Conservation (phyloP, 495 filamentous ascomycete species). For the Massariosphaeria phaeospora region DNA sequence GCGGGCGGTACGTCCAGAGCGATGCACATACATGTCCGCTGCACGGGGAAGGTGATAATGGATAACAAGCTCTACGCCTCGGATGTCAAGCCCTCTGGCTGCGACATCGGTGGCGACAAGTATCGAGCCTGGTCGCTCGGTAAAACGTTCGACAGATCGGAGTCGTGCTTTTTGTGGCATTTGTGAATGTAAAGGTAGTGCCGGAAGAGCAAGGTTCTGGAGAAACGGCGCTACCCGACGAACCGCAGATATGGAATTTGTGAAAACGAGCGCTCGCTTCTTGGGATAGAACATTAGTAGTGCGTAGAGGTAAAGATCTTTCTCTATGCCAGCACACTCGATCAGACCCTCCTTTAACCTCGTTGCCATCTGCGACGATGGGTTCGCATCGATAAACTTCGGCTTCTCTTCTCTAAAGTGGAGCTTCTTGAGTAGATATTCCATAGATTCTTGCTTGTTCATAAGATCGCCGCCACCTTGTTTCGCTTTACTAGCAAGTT, state of each 20-base stretch:
- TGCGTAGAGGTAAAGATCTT: slow-evolving; percentile 93
- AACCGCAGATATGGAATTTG: slow-evolving; percentile 91
- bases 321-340: slow-evolving; percentile 87
- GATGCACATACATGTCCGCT: slow-evolving; percentile 91
- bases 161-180: slow-evolving; percentile 98
- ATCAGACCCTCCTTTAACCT: slow-evolving; percentile 83
- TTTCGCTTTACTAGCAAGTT: slow-evolving; percentile 73
- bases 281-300: slow-evolving; percentile 78
- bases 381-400: slow-evolving; percentile 89
- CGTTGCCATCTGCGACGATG: slow-evolving; percentile 76
- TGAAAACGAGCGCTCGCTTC: slow-evolving; percentile 77
- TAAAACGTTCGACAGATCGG: slow-evolving; percentile 84
- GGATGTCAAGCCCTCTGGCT: slow-evolving; percentile 93
- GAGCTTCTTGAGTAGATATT: slow-evolving; percentile 84
- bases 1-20: slow-evolving; percentile 90
- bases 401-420: slow-evolving; percentile 78
- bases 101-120: slow-evolving; percentile 94
- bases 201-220: slow-evolving; percentile 73
- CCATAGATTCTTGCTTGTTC: slow-evolving; percentile 74
- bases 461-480: slow-evolving; percentile 55
- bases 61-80: slow-evolving; percentile 74
- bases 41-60: slow-evolving; percentile 93
- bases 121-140: slow-evolving; percentile 57
- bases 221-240: slow-evolving; percentile 81
- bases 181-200: slow-evolving; percentile 76